Percentiles rank a stretch among this genome's conserved stretches.
Evolutionary conservation across 2,329 filamentous ascomycete species (phyloP).

Genomic region (Aspergillus pseudoviridinutans): DNA sequence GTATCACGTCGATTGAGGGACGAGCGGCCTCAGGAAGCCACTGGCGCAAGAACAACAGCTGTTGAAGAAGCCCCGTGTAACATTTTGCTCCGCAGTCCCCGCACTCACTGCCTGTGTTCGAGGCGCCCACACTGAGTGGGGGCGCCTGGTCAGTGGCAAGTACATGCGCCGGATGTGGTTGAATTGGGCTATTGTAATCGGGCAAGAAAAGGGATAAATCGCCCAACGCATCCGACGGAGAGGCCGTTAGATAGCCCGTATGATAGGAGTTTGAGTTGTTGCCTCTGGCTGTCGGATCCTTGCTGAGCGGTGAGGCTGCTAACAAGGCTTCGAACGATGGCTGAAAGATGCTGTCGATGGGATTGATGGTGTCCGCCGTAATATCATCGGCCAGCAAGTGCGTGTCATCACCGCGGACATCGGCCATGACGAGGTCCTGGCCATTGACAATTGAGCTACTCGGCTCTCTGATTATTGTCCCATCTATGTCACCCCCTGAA

Average conservation of each 20-base stretch:
- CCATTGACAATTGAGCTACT: background rate
- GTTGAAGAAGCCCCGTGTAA: conserved; percentile 2
- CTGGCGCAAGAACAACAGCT: conserved; percentile 5
- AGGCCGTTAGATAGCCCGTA: background rate
- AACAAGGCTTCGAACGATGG: conserved; percentile 1
- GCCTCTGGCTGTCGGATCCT: background rate
- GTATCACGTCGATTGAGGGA: conserved; percentile 4
- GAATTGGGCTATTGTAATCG: background rate
- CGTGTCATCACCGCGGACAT: background rate
- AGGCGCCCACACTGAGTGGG: background rate
- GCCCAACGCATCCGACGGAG: background rate
- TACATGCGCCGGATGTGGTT: background rate
- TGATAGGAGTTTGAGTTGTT: background rate
- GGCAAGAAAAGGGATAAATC: conserved; percentile 2
- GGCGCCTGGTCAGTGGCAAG: background rate
- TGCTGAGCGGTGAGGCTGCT: background rate
- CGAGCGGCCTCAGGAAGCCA: conserved; percentile 1
- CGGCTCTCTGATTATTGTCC: background rate
- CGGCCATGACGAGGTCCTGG: conserved; percentile 1
- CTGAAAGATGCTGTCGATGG: background rate
- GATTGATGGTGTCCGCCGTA: background rate
- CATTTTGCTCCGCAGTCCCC: conserved; percentile 5
- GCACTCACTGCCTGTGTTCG: conserved; percentile 1
- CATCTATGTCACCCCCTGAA: background rate
- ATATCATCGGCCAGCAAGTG: background rate